phyloP scores from a whole-genome alignment of 2,329 filamentous ascomycete species.

The Exophiala aquamarina region DNA sequence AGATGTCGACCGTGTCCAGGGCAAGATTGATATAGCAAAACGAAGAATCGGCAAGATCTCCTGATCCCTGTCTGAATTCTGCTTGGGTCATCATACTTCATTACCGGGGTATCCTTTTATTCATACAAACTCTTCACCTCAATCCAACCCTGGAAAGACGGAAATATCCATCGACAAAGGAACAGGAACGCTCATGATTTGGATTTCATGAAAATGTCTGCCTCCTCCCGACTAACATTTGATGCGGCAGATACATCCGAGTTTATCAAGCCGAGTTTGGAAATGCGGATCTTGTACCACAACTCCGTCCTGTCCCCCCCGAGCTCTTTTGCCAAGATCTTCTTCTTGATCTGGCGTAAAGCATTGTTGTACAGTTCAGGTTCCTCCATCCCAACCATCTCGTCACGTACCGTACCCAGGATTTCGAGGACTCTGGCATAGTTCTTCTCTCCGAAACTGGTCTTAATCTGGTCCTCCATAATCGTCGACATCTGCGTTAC shows the following conservation, averaged over 20 bases:
- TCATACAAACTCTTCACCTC: neutral
- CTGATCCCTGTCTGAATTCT: slow-evolving; percentile 22
- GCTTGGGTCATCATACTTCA: neutral
- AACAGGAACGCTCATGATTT: slow-evolving; percentile 7
- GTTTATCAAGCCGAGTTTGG: slow-evolving; percentile 68
- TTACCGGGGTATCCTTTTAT: neutral
- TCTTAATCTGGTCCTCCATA: slow-evolving; percentile 65
- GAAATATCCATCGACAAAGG: neutral
- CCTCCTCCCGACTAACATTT: slow-evolving; percentile 8
- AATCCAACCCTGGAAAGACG: neutral
- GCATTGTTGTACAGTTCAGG: slow-evolving; percentile 75
- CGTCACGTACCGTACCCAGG: slow-evolving; percentile 73
- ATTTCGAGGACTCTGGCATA: slow-evolving; percentile 76
- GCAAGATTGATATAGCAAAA: slow-evolving; percentile 49
- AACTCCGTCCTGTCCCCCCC: slow-evolving; percentile 77
- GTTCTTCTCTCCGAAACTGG: slow-evolving; percentile 72
- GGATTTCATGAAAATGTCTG: slow-evolving; percentile 15
- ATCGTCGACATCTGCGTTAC: slow-evolving; percentile 73
- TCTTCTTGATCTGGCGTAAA: slow-evolving; percentile 68
- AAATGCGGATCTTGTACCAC: slow-evolving; percentile 72
- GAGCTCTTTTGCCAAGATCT: slow-evolving; percentile 67
- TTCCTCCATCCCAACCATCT: slow-evolving; percentile 73
- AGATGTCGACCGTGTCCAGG: slow-evolving; percentile 52
- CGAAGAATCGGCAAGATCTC: slow-evolving; percentile 49
- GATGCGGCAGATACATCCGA: slow-evolving; percentile 8